These are phyloP conservation scores for Colletotrichum somersetense DNA, from an alignment of 2,329 filamentous ascomycete genomes.

Conservation along the genomic window DNA sequence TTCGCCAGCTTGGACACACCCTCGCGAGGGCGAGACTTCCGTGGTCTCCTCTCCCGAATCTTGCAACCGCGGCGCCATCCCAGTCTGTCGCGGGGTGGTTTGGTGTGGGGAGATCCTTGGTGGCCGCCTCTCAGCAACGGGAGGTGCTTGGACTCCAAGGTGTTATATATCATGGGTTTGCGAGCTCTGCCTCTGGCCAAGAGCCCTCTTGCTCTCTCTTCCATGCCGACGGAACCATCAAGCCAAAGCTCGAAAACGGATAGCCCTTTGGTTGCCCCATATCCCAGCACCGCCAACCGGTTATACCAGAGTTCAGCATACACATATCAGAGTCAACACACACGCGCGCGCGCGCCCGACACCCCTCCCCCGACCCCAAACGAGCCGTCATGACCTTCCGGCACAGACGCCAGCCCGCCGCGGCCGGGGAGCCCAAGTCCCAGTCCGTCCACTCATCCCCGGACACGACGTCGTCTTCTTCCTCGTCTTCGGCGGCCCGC, in stretches of 20 bases:
- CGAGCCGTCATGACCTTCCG: not conserved
- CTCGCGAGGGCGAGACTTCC: constrained; percentile 22
- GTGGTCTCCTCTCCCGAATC: not conserved
- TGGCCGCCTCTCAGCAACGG: constrained; percentile 6
- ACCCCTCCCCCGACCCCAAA: not conserved
- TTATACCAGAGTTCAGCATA: not conserved
- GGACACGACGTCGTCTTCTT: constrained; percentile 4
- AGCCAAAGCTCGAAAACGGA: not conserved
- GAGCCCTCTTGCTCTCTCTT: not conserved
- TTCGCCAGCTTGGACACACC: constrained; percentile 3
- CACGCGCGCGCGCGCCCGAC: not conserved
- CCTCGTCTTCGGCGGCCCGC: constrained; percentile 10
- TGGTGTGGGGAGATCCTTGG: not conserved
- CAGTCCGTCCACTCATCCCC: constrained; percentile 12
- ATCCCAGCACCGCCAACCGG: not conserved
- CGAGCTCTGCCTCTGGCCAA: not conserved
- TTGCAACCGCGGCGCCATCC: not conserved
- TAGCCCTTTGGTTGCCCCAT: not conserved
- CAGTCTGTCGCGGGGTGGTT: not conserved
- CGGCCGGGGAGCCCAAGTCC: constrained; percentile 1
- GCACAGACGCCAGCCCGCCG: not conserved
- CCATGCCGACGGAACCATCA: not conserved
- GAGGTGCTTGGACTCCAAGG: not conserved
- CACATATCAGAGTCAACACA: not conserved
- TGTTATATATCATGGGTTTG: constrained; percentile 14